Conservation (phyloP, 257 asterid species). For the Avicennia marina region DNA sequence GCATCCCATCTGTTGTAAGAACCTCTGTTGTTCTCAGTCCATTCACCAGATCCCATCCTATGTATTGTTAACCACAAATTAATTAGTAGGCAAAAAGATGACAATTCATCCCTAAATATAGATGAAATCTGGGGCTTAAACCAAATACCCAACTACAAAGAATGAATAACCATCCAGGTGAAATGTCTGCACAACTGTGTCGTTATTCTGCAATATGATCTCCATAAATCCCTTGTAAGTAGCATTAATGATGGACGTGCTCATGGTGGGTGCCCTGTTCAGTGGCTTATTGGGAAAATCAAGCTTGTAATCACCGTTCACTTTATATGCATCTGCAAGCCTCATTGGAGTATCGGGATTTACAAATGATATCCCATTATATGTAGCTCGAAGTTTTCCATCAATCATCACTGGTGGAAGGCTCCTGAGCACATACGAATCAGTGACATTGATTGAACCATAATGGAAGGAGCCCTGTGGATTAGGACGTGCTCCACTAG, state of each 20-base stretch:
- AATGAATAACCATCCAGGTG: conserved; percentile 70
- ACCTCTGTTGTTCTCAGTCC: conserved; percentile 35
- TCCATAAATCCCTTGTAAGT: conserved; percentile 63
- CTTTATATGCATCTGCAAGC: conserved; percentile 55
- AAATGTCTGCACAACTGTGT: conserved; percentile 26
- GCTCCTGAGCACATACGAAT: too few relatives aligned
- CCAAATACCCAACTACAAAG: conserved; percentile 53
- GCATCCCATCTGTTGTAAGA: conserved; percentile 50
- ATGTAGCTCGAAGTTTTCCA: conserved; percentile 29
- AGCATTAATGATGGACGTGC: conserved; percentile 53
- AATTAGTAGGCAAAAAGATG: neutral
- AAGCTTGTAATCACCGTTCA: conserved; percentile 50
- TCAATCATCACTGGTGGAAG: too few relatives aligned
- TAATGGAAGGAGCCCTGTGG: conserved; percentile 72
- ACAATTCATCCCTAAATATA: too few relatives aligned
- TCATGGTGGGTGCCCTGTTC: conserved; percentile 22
- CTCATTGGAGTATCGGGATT: conserved; percentile 51
- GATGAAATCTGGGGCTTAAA: neutral
- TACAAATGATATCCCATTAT: conserved; percentile 49
- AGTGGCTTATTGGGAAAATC: conserved; percentile 31
- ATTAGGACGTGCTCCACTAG: conserved; percentile 69
- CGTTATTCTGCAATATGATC: conserved; percentile 52
- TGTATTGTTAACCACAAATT: too few relatives aligned
- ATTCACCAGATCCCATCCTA: conserved; percentile 46
- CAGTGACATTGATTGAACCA: conserved; percentile 43